A percentile compares a stretch with the other conserved stretches of the same genome.
phyloP scores from a whole-genome alignment of 805 yeast genomes.

The Debaryomyces castellii region DNA sequence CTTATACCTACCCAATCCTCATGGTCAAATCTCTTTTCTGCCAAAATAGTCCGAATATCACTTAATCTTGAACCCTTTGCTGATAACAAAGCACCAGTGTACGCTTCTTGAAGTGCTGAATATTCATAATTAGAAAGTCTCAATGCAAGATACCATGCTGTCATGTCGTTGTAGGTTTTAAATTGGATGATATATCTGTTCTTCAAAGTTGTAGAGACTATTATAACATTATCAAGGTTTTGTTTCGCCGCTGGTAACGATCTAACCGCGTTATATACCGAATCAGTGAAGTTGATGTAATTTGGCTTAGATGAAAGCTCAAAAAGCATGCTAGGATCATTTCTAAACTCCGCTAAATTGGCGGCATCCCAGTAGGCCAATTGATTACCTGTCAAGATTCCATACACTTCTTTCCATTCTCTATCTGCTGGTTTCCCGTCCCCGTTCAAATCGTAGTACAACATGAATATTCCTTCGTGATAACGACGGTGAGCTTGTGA shows the following conservation, averaged over 20 bases:
- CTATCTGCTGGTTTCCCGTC: constrained; percentile 87
- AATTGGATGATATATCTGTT: constrained; percentile 85
- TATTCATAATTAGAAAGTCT: constrained; percentile 80
- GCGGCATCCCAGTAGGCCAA: constrained; percentile 90
- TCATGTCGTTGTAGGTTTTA: constrained; percentile 59
- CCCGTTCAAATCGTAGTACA: constrained; percentile 68
- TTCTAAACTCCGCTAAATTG: constrained; percentile 51
- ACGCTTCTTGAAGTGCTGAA: constrained; percentile 85
- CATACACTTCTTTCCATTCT: constrained; percentile 90
- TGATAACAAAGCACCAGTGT: constrained; percentile 89
- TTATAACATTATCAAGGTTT: constrained; percentile 71
- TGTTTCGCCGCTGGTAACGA: constrained; percentile 62
- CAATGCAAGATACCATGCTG: constrained; percentile 81
- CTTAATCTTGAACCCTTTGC: constrained; percentile 88
- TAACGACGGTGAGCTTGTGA: constrained; percentile 77
- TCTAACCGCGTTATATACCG: constrained; percentile 73
- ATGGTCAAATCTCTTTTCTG: constrained; percentile 81
- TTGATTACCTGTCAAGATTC: constrained; percentile 86
- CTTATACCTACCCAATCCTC: constrained; percentile 95
- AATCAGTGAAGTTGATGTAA: constrained; percentile 88
- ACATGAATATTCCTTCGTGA: constrained; percentile 73
- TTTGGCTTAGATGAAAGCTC: constrained; percentile 72
- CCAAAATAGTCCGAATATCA: constrained; percentile 80
- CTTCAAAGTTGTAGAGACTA: constrained; percentile 90
- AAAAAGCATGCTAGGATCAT: constrained; percentile 53